A percentile compares a stretch with the other conserved stretches of the same genome.
Evolutionary conservation across 371 early-diverging fungal species (phyloP).

Genomic region (Mortierella sp.): DNA sequence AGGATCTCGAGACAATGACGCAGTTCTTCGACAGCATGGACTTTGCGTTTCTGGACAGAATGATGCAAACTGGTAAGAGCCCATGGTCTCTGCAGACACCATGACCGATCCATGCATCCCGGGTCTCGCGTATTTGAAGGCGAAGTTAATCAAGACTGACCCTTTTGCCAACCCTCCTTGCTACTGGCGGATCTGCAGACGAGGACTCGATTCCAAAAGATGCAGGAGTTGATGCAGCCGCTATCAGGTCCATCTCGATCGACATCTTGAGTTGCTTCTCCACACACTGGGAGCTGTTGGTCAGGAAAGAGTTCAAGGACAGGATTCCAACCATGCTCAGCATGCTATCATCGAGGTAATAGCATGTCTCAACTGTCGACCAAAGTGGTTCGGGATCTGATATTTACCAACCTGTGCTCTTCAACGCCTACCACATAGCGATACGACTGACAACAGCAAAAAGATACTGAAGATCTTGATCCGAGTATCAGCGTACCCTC

Average conservation of each 20-base stretch:
- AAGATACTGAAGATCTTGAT: constrained; percentile 45
- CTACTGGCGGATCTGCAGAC: constrained; percentile 14
- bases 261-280: constrained; percentile 45
- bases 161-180: too few species aligned
- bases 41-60: constrained; percentile 40
- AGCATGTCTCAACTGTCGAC: too few species aligned
- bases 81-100: too few species aligned
- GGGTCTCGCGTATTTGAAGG: too few species aligned
- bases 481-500: constrained; percentile 40
- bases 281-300: constrained; percentile 32
- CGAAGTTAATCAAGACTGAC: too few species aligned
- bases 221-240: constrained; percentile 32
- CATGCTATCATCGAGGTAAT: constrained; percentile 37
- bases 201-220: constrained; percentile 27
- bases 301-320: constrained; percentile 50
- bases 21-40: constrained; percentile 49
- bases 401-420: neutral
- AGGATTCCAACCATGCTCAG: constrained; percentile 34
- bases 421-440: constrained; percentile 5
- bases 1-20: constrained; percentile 28
- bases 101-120: too few species aligned
- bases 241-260: constrained; percentile 31
- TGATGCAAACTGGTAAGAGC: constrained; percentile 42
- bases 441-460: constrained; percentile 27
- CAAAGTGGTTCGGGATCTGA: too few species aligned